Conservation (phyloP, 129 eudicot species). For the Cynara cardunculus region DNA sequence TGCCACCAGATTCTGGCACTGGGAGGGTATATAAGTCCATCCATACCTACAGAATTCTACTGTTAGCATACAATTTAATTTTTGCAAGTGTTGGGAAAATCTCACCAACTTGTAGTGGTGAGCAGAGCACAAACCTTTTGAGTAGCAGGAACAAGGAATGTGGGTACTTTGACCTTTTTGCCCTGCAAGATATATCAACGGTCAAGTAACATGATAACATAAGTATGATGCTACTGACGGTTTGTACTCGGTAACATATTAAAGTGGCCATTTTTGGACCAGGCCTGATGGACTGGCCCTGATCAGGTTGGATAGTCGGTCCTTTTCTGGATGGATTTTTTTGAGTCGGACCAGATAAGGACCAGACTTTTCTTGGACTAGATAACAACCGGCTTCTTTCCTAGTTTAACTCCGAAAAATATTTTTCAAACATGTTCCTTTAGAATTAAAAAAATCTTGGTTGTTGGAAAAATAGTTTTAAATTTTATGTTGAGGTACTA, state of each 20-base stretch:
- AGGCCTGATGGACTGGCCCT: too few relatives aligned
- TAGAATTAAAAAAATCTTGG: too few relatives aligned
- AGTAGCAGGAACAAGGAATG: slow-evolving; percentile 98
- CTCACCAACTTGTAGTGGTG: not conserved
- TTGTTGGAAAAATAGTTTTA: too few relatives aligned
- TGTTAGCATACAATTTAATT: not conserved
- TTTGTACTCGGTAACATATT: not conserved
- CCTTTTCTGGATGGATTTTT: too few relatives aligned
- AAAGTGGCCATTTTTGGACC: not conserved
- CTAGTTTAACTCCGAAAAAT: too few relatives aligned
- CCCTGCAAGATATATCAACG: slow-evolving; percentile 50
- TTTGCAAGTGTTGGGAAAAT: not conserved
- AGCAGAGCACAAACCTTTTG: slow-evolving; percentile 61
- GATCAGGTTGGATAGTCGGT: too few relatives aligned
- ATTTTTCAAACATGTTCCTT: too few relatives aligned
- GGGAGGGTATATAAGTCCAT: slow-evolving; percentile 92
- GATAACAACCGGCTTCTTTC: too few relatives aligned
- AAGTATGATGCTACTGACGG: not conserved
- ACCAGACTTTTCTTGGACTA: too few relatives aligned
- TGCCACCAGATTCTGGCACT: slow-evolving; percentile 95
- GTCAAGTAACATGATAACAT: not conserved
- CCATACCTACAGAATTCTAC: slow-evolving; percentile 69
- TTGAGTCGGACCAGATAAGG: too few relatives aligned
- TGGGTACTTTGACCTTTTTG: slow-evolving; percentile 90
- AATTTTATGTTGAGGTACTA: too few relatives aligned